Percentiles rank a stretch among this genome's conserved stretches.
phyloP scores from a whole-genome alignment of 306 rosid species.

The Glycine tomentella region DNA sequence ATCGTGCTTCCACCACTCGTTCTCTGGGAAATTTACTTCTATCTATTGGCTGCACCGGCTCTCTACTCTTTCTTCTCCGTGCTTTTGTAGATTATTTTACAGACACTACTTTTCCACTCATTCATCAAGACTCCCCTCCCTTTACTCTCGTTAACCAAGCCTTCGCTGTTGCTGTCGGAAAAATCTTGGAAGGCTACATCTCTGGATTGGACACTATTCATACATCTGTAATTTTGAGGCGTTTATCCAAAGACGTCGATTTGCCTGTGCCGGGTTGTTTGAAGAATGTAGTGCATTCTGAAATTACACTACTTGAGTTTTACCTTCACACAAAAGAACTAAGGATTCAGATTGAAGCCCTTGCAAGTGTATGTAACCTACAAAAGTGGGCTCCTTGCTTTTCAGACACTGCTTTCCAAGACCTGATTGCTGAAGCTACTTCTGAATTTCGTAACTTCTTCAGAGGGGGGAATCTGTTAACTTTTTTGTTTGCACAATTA shows the following conservation, averaged over 20 bases:
- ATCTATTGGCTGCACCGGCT: conserved; percentile 71
- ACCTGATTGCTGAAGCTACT: conserved; percentile 58
- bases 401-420: conserved; percentile 59
- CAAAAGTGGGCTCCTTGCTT: conserved; percentile 55
- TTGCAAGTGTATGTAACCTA: conserved; percentile 77
- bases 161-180: conserved; percentile 83
- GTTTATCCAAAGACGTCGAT: conserved; percentile 47
- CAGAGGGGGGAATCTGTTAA: conserved; percentile 80
- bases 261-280: conserved; percentile 66
- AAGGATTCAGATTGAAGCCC: conserved; percentile 71
- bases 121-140: conserved; percentile 48
- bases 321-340: conserved; percentile 83
- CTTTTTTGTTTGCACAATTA: conserved; percentile 78
- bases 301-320: conserved; percentile 78
- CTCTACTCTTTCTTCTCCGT: conserved; percentile 72
- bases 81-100: conserved; percentile 68
- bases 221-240: conserved; percentile 70
- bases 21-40: conserved; percentile 72
- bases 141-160: conserved; percentile 88
- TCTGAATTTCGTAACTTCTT: conserved; percentile 61
- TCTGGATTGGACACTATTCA: conserved; percentile 71
- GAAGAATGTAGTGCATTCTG: conserved; percentile 73
- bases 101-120: no score
- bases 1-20: conserved; percentile 77
- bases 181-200: conserved; percentile 79